Conservation (phyloP, 2,329 filamentous ascomycete genomes). For the Colletotrichum nymphaeae region DNA sequence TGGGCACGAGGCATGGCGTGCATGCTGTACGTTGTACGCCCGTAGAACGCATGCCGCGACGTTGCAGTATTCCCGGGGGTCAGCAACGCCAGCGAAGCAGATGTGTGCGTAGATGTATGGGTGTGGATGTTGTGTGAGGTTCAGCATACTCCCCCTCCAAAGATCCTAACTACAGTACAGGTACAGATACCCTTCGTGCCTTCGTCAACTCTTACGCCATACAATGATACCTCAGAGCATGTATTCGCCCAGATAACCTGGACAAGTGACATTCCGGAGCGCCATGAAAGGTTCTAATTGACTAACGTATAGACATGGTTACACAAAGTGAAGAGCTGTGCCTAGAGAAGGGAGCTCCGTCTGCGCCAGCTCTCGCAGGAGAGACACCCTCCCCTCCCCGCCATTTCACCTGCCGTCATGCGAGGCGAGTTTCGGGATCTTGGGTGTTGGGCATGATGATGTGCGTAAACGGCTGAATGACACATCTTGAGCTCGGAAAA, state of each 20-base stretch:
- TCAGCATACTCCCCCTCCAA: not conserved
- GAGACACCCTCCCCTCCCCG: not conserved
- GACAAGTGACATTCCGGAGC: not conserved
- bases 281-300: not conserved
- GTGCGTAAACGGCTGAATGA: constrained; percentile 5
- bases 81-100: not conserved
- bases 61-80: not conserved
- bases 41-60: not conserved
- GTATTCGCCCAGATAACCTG: not conserved
- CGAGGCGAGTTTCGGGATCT: not conserved
- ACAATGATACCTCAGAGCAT: not conserved
- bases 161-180: not conserved
- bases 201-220: not conserved
- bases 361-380: not conserved
- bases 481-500: not conserved
- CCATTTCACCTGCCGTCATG: not conserved
- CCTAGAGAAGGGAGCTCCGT: not conserved
- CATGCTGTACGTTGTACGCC: not conserved
- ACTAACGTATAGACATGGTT: not conserved
- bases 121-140: not conserved
- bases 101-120: not conserved
- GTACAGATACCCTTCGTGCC: not conserved
- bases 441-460: not conserved
- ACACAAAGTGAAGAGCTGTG: not conserved
- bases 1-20: not conserved